Conservation (phyloP, 371 early-diverging fungal species). For the Pancytospora philotis region DNA sequence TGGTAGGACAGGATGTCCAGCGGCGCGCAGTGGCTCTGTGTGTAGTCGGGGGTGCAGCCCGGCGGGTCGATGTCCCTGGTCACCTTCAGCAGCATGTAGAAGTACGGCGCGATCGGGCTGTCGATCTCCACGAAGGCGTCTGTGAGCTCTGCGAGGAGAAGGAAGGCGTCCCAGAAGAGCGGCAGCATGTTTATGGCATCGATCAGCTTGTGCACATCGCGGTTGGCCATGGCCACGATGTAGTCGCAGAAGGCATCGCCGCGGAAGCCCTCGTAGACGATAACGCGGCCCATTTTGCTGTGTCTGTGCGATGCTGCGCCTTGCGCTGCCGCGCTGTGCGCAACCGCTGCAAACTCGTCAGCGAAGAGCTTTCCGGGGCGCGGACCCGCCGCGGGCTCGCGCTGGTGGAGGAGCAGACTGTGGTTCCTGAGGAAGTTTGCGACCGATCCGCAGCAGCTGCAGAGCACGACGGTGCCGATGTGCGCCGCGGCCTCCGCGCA, state of each 20-base stretch:
- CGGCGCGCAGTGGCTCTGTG: neutral
- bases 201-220: conserved; percentile 25
- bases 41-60: neutral
- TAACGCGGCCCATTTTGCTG: neutral
- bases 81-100: conserved; percentile 35
- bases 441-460: conserved; percentile 10
- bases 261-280: neutral
- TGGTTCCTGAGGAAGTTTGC: conserved; percentile 10
- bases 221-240: conserved; percentile 32
- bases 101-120: conserved; percentile 35
- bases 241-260: conserved; percentile 17
- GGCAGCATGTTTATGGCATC: conserved; percentile 25
- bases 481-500: neutral
- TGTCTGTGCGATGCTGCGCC: neutral
- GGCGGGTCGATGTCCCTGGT: conserved; percentile 13
- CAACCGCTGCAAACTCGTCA: neutral
- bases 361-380: neutral
- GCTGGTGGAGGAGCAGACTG: conserved; percentile 15
- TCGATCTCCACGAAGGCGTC: conserved; percentile 21
- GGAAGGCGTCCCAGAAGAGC: conserved; percentile 55
- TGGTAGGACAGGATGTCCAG: neutral
- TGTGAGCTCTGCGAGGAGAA: conserved; percentile 35
- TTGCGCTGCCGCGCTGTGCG: neutral
- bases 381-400: too few relatives aligned
- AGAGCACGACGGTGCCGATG: neutral